Evolutionary conservation across 2,329 filamentous ascomycete genomes (phyloP), one percentile per base, ranked within the genome.

Genomic region (Ceratocystiopsis brevicomis): DNA sequence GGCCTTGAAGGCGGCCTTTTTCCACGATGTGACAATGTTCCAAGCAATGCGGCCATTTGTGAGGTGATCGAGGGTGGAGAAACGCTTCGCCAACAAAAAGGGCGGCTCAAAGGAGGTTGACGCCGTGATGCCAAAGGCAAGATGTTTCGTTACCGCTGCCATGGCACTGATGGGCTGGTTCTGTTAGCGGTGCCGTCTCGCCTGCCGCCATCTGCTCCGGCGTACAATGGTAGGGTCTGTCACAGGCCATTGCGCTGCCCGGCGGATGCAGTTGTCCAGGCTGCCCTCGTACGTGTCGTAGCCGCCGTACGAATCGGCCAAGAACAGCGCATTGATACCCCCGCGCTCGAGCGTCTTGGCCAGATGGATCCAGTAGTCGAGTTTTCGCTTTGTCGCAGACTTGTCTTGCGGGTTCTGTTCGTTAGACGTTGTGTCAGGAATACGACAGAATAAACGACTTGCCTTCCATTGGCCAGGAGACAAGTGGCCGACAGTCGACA

Each of bases 11-110:
- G 46, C 44, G 32, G 40, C 40, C 16, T 48, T 41, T 40, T 39
- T 48, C 44, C 45, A 50, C 36, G 42, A 43, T 11, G 49, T 51
- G 4, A 51, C 49, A 19, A 50, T 44, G 38, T 51, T 51, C 49
- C 49, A 52, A 2, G 41, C 41, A 10, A 48, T 25, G 13, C 46
- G 46, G 19, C 46, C 46, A 3, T 40, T 37, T 12, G 46, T 48
- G 8, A 48, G 15, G n/a, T 48, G 46, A 44, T 48, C 46, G 15
- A 48, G 46, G 11, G 46, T 44, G 3, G 41, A 41, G 39, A 48
- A 44, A 14, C 44, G 40, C 36, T 45, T 41, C 11, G 48, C 48
- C 19, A 49, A 39, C 8, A 41, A 11, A 11, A 35, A 48, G 6
- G 44, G 42, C 34, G 44, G 35, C 36, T 46, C 44, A 35, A 40